phyloP scores from a whole-genome alignment of 163 green algal species.

The Picocystis sp. region DNA sequence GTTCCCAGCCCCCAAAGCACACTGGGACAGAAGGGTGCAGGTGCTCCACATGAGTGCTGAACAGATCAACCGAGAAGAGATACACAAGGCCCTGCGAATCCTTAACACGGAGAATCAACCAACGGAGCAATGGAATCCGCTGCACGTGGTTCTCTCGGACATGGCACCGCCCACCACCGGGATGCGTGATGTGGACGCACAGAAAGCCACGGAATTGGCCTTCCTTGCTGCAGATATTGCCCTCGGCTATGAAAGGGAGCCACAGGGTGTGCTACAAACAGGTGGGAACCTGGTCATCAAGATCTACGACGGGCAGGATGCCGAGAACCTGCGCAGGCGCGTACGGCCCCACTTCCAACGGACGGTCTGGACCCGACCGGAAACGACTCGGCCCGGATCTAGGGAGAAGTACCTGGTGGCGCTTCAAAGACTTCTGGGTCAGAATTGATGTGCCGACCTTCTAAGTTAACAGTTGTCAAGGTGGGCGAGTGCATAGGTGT shows the following conservation, averaged over 20 bases:
- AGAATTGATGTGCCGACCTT: too few species aligned
- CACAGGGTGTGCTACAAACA: constrained; percentile 37
- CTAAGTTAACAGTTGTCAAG: too few species aligned
- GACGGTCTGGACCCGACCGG: too few species aligned
- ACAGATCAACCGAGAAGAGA: constrained; percentile 25
- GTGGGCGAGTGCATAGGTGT: too few species aligned
- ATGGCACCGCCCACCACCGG: constrained; percentile 50
- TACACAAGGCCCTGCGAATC: constrained; percentile 23
- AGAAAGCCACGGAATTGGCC: constrained; percentile 52
- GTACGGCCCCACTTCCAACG: too few species aligned
- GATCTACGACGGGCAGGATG: constrained; percentile 32
- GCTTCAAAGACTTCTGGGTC: too few species aligned
- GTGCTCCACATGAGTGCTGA: constrained; percentile 46
- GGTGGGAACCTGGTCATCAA: constrained; percentile 66
- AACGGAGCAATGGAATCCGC: constrained; percentile 2
- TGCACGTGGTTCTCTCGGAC: constrained; percentile 54
- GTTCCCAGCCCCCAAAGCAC: constrained; percentile 10
- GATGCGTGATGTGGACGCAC: constrained; percentile 34
- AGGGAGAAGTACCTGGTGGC: too few species aligned
- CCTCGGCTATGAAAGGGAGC: constrained; percentile 24
- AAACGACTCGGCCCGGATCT: too few species aligned
- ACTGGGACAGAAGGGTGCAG: constrained; percentile 33
- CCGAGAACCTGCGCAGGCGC: too few species aligned
- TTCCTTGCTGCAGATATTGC: constrained; percentile 45
- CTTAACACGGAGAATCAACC: constrained; percentile 5